These are phyloP conservation scores for Cladosporium halotolerans DNA, from an alignment of 2,329 filamentous ascomycete species.

Conservation along the genomic window DNA sequence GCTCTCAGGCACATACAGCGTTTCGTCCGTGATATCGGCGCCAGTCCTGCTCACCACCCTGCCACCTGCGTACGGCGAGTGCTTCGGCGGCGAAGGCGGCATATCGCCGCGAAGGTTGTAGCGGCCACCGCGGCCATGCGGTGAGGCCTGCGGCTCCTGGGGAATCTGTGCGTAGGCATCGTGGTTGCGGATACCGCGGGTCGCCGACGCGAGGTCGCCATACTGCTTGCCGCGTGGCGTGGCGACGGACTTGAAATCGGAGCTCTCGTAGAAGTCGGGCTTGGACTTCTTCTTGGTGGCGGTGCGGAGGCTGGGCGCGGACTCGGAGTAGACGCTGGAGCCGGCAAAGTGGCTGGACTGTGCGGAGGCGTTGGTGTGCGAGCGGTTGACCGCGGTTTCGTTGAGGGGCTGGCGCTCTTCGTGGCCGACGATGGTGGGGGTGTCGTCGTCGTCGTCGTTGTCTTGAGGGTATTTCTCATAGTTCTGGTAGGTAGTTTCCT, in stretches of 20 bases:
- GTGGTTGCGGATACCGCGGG: conserved; percentile 30
- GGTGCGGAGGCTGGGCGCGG: conserved; percentile 22
- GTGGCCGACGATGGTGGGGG: conserved; percentile 1
- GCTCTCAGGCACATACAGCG: conserved; percentile 22
- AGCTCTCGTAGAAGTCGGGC: conserved; percentile 5
- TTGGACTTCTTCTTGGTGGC: conserved; percentile 7
- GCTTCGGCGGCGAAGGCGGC: conserved; percentile 14
- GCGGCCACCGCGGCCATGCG: conserved; percentile 14
- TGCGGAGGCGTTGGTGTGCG: conserved; percentile 24
- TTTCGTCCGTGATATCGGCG: conserved; percentile 39
- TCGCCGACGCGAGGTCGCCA: conserved; percentile 41
- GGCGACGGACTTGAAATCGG: conserved; percentile 13
- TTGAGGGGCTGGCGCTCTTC: conserved; percentile 11
- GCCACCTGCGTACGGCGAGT: conserved; percentile 19
- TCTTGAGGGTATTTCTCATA: conserved; percentile 11
- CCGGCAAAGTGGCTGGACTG: conserved; percentile 11
- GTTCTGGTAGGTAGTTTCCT: neutral
- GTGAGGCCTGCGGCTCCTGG: neutral
- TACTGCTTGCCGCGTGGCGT: conserved; percentile 42
- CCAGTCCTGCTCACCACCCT: conserved; percentile 43
- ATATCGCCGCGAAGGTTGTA: conserved; percentile 16
- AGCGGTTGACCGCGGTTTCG: conserved; percentile 23
- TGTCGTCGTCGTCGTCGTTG: conserved; percentile 9
- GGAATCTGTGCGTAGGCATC: neutral
- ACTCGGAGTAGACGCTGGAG: conserved; percentile 31